Evolutionary conservation across 1,139 yeast genomes (phyloP), one percentile per base, ranked within the genome.

Genomic region (Taiozyma sp.): DNA sequence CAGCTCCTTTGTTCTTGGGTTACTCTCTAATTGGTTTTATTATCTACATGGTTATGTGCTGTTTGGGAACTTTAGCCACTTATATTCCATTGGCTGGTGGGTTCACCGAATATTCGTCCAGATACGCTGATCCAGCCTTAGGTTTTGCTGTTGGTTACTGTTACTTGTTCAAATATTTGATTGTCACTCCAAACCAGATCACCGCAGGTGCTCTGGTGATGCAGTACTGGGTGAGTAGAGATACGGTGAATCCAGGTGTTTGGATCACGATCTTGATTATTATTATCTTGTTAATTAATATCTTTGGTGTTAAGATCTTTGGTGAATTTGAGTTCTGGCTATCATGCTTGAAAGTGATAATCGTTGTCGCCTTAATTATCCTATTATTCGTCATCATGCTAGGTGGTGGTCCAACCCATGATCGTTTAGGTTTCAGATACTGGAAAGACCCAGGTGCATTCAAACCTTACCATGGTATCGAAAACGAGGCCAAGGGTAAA

Each of bases 91-190:
- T 88, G 62, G 87, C 93, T 45, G 88, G 85, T 44, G 77, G 83
- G 6, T 87, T 83, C 67, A 60, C 69, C 39, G 91, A 85, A 50
- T 86, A 82, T 65, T 81, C 89, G 34, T 72, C 85, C 9, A 85
- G 52, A 72, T 78, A 56, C 74, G 73, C 87, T 37, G 95, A 87
- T 62, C 79, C 82, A 5, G 84, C 89, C 6, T 78, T 90, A 80
- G 95, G 95, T 5, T 85, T 85, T 63, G 80, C 88, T 37, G 80
- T 83, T 60, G 87, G 90, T 51, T 85, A 88, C 85, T 85, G 85
- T 65, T 88, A 88, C 63, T 83, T 82, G 46, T 66, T 88, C 62
- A 88, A 84, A 72, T 88, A 93, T 88, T 69, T 88, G 44, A 80
- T 86, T 50, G 85, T 85, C 26, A 73, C 86, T 50, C 91, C 95